Evolutionary conservation across 1,284 basidiomycete species (phyloP), one percentile per base, ranked within the genome.

Genomic region (Naganishia sp.): DNA sequence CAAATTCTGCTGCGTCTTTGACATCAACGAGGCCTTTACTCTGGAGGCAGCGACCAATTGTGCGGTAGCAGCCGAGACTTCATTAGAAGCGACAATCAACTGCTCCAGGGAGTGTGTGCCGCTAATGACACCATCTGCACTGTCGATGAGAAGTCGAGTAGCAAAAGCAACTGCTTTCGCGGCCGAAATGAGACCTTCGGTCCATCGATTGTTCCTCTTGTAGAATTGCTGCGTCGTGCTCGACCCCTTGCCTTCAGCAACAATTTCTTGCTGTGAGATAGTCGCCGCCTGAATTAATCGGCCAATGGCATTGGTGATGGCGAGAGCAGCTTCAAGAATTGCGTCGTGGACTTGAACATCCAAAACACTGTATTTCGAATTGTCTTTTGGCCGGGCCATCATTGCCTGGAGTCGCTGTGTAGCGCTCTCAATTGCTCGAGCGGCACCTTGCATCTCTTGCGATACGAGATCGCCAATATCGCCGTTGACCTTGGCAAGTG

Each of bases 181-280:
- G 25, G 96, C 96, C 39, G 93, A 96, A 73, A 99, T 95, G 71
- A 99, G 88, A 72, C 96, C 96, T 79, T 99, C 96, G 21, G 96
- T 99, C 96, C 96, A 99, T 69, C 96, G 87, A 81, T 99, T 98
- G 87, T 99, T 97, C 70, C 90, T 88, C 84, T 99, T 99, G 86
- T 98, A 99, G 85, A 99, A 99, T 75, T 98, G 95, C 80, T 96
- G 93, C 23, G 84, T 87, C 28, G 92, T 87, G 77, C 88, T 92
- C 13, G 92, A 89, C 6, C 95, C 95, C 78, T 88, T 90, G 70
- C 96, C 96, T 80, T 95, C 89, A 4, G 90, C 88, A 55, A 99
- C 96, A 70, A 99, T 99, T 81, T 99, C 96, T 78, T 97, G 88
- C 80, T 99, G 96, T 54, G 91, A 94, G 57, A 95, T 95, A 1